Evolutionary conservation across 2,329 filamentous ascomycete genomes (phyloP).

Genomic region (Penicillium sp.): DNA sequence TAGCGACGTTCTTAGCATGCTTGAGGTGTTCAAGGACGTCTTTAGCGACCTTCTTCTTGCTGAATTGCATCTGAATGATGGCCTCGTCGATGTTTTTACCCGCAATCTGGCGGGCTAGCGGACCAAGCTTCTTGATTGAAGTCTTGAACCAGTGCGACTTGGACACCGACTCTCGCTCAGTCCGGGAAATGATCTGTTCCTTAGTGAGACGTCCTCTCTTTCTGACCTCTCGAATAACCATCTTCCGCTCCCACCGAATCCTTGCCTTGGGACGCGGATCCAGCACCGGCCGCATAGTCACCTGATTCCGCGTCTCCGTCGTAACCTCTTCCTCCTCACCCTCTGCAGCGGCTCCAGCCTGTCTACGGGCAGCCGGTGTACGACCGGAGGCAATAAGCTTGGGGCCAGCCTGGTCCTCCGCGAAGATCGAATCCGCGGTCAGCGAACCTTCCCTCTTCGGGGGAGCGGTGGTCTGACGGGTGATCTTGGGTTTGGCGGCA

Average conservation of each 20-base stretch:
- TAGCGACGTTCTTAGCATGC: conserved; percentile 78
- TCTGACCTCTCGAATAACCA: conserved; percentile 77
- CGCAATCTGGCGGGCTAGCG: conserved; percentile 83
- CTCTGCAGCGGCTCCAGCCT: conserved; percentile 21
- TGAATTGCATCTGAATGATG: conserved; percentile 92
- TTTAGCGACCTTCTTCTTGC: conserved; percentile 86
- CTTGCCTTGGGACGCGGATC: conserved; percentile 77
- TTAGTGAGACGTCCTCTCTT: conserved; percentile 70
- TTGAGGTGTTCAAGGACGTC: conserved; percentile 81
- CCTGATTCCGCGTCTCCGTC: conserved; percentile 49
- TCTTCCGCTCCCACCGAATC: conserved; percentile 79
- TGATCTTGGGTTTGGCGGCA: conserved; percentile 34
- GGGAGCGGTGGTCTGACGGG: conserved; percentile 34
- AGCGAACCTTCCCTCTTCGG: conserved; percentile 42
- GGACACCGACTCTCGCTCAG: conserved; percentile 61
- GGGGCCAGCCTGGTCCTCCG: conserved; percentile 39
- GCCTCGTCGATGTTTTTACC: conserved; percentile 96
- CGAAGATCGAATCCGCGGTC: conserved; percentile 47
- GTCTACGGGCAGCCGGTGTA: conserved; percentile 31
- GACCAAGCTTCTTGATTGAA: conserved; percentile 87
- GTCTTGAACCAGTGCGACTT: conserved; percentile 80
- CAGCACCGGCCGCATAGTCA: conserved; percentile 65
- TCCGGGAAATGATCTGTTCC: conserved; percentile 69
- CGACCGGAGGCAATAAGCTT: conserved; percentile 33
- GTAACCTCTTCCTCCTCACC: conserved; percentile 20